Conservation (phyloP, 2,329 filamentous ascomycete genomes). For the Aspergillus arachidicola region DNA sequence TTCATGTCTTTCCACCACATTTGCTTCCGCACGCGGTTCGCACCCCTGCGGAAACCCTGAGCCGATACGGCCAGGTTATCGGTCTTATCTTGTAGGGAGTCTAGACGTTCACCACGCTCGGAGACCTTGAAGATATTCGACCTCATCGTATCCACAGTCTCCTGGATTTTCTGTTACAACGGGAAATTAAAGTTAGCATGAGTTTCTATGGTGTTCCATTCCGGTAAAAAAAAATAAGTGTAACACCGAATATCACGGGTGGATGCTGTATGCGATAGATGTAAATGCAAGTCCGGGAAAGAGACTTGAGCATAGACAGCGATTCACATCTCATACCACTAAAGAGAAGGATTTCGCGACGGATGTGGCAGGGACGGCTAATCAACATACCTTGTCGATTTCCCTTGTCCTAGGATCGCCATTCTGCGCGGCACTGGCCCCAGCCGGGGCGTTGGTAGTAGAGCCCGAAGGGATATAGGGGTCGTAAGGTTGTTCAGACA, state of each 20-base stretch:
- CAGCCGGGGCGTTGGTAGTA: slow-evolving; percentile 40
- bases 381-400: slow-evolving; percentile 77
- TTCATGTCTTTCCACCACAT: slow-evolving; percentile 99
- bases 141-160: slow-evolving; percentile 91
- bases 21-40: slow-evolving; percentile 92
- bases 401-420: slow-evolving; percentile 70
- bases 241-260: background rate
- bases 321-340: background rate
- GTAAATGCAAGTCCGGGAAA: background rate
- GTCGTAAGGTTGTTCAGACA: slow-evolving; percentile 75
- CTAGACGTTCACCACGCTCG: slow-evolving; percentile 85
- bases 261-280: background rate
- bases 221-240: background rate
- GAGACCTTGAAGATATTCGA: slow-evolving; percentile 98
- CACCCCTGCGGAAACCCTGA: slow-evolving; percentile 92
- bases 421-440: slow-evolving; percentile 53
- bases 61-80: slow-evolving; percentile 91
- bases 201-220: background rate
- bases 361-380: background rate
- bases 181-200: slow-evolving; percentile 24
- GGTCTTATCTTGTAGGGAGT: slow-evolving; percentile 87
- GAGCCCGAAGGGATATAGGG: slow-evolving; percentile 79
- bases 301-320: background rate
- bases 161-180: slow-evolving; percentile 82
- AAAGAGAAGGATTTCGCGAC: background rate